Percentiles rank a stretch among this genome's conserved stretches.
Evolutionary conservation across 257 asterid species (phyloP).

Genomic region (Penstemon eatonii): DNA sequence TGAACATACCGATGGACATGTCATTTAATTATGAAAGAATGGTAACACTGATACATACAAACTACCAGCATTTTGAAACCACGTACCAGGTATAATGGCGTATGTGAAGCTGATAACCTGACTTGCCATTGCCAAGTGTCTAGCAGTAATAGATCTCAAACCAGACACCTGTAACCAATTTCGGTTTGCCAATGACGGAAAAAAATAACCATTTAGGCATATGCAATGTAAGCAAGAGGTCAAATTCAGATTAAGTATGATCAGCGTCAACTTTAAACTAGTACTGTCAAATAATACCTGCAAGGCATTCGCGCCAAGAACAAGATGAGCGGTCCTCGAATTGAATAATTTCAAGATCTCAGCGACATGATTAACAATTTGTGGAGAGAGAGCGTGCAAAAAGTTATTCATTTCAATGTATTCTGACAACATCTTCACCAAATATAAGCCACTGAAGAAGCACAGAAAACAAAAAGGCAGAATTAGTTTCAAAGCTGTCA

Average conservation of each 20-base stretch:
- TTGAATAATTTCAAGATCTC: constrained; percentile 91
- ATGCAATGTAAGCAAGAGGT: constrained; percentile 18
- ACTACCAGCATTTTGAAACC: constrained; percentile 21
- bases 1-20: too few relatives aligned
- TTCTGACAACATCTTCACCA: constrained; percentile 96
- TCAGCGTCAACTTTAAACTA: constrained; percentile 17
- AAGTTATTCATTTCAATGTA: constrained; percentile 75
- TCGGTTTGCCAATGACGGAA: constrained; percentile 20
- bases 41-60: background rate
- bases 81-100: constrained; percentile 89
- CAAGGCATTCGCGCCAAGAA: constrained; percentile 98
- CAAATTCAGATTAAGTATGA: constrained; percentile 1
- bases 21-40: background rate
- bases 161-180: constrained; percentile 85
- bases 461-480: constrained; percentile 27
- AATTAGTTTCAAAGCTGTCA: constrained; percentile 17
- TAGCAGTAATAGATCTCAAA: constrained; percentile 94
- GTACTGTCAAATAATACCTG: constrained; percentile 53
- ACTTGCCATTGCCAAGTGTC: constrained; percentile 98
- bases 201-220: constrained; percentile 16
- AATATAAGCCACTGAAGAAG: constrained; percentile 77
- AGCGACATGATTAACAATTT: constrained; percentile 89
- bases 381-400: constrained; percentile 83
- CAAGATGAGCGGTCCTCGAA: constrained; percentile 95
- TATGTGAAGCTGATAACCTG: constrained; percentile 90